Percentiles rank a stretch among this genome's conserved stretches.
Evolutionary conservation across 1,284 basidiomycete species (phyloP).

Genomic region (Ustilago loliicola): DNA sequence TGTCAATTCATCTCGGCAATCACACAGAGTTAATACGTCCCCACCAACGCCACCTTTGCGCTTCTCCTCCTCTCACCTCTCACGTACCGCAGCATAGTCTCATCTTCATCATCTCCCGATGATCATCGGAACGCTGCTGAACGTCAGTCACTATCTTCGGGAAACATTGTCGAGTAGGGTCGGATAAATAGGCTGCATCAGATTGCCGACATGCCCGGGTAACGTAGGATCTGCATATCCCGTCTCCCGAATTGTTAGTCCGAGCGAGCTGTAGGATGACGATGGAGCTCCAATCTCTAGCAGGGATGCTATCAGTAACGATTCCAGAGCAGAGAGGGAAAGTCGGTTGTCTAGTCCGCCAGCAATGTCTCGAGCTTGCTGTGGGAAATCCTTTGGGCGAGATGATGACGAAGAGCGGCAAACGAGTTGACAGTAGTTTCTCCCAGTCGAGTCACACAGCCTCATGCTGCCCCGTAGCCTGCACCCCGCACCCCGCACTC

Average conservation of each 20-base stretch:
- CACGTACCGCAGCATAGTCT: background rate
- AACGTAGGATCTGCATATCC: background rate
- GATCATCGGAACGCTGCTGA: background rate
- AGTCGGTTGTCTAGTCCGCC: background rate
- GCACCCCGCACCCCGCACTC: background rate
- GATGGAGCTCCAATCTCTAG: background rate
- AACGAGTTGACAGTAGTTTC: background rate
- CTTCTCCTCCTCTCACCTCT: background rate
- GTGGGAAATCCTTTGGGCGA: background rate
- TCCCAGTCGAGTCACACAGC: constrained; percentile 15
- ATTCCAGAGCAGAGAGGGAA: background rate
- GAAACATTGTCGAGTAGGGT: background rate
- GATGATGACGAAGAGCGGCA: background rate
- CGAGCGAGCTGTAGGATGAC: background rate
- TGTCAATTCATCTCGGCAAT: background rate
- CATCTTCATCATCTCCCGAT: background rate
- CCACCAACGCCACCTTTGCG: constrained; percentile 18
- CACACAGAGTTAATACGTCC: constrained; percentile 7
- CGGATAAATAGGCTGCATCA: background rate
- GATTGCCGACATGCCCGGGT: constrained; percentile 1
- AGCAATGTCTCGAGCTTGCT: background rate
- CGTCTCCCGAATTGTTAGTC: background rate
- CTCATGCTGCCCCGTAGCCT: too few relatives aligned
- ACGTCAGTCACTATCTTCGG: background rate
- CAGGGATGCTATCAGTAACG: background rate